Percentiles rank a stretch among this genome's conserved stretches.
phyloP scores from a whole-genome alignment of 148 eudicot genomes.

The Rhododendron griersonianum region DNA sequence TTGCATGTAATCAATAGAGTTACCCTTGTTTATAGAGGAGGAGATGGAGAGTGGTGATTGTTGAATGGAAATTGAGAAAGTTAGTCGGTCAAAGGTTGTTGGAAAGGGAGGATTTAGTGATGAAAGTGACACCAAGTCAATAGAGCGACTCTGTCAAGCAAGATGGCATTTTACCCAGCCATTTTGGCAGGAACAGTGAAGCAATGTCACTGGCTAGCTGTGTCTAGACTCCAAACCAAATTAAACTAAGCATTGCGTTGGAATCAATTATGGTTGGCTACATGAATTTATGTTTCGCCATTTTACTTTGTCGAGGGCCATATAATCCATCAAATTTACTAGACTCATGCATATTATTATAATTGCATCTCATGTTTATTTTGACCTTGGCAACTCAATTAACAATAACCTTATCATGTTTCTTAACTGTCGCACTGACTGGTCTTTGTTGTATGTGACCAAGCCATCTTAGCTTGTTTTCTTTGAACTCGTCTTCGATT shows the following conservation, averaged over 20 bases:
- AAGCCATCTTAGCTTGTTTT: not conserved
- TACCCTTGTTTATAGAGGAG: not conserved
- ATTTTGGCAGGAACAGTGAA: not conserved
- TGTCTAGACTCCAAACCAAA: not conserved
- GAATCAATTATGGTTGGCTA: not conserved
- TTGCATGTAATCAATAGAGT: not conserved
- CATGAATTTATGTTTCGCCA: not conserved
- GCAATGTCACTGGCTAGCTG: not conserved
- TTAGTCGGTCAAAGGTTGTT: not conserved
- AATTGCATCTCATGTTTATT: not conserved
- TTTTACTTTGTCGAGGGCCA: not conserved
- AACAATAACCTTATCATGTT: not conserved
- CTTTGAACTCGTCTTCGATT: not conserved
- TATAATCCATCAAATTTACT: not conserved
- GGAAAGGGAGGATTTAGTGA: constrained; percentile 1
- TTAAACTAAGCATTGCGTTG: not conserved
- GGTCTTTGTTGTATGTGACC: not conserved
- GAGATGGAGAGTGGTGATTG: not conserved
- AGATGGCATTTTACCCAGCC: not conserved
- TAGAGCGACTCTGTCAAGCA: not conserved
- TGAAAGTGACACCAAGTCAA: not conserved
- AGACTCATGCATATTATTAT: not conserved
- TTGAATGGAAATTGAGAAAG: not conserved
- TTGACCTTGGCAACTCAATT: not conserved
- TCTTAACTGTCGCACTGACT: not conserved